phyloP scores from a whole-genome alignment of 106 monocot species.

The Dendrobium chrysotoxum region DNA sequence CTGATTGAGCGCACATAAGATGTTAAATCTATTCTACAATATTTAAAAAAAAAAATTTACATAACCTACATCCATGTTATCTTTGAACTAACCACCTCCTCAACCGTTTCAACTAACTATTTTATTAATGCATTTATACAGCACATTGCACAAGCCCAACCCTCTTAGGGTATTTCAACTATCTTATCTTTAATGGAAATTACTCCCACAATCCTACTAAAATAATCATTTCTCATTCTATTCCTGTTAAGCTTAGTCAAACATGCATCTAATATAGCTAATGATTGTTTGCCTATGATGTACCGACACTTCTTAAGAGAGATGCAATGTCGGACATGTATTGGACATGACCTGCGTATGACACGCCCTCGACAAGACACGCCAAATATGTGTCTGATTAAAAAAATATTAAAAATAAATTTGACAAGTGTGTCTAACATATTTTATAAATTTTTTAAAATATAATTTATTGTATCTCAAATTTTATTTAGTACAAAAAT shows the following conservation, averaged over 20 bases:
- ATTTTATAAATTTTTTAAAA: too few species aligned
- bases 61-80: background rate
- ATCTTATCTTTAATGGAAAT: background rate
- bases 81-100: background rate
- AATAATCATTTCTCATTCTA: background rate
- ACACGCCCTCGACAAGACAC: too few species aligned
- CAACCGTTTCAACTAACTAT: background rate
- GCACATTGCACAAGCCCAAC: too few species aligned
- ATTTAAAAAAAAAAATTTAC: background rate
- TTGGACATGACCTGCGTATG: too few species aligned
- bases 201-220: background rate
- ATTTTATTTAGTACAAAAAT: too few species aligned
- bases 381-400: too few species aligned
- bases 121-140: too few species aligned
- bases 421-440: too few species aligned
- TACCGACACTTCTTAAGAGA: too few species aligned
- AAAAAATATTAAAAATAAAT: too few species aligned
- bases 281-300: background rate
- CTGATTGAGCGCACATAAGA: background rate
- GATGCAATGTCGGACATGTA: too few species aligned
- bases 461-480: too few species aligned
- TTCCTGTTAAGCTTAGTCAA: background rate
- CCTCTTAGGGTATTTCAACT: background rate
- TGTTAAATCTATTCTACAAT: background rate
- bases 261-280: background rate